These are phyloP conservation scores for Alisma plantagoaquatica DNA, from an alignment of 106 monocot genomes.

Conservation along the genomic window DNA sequence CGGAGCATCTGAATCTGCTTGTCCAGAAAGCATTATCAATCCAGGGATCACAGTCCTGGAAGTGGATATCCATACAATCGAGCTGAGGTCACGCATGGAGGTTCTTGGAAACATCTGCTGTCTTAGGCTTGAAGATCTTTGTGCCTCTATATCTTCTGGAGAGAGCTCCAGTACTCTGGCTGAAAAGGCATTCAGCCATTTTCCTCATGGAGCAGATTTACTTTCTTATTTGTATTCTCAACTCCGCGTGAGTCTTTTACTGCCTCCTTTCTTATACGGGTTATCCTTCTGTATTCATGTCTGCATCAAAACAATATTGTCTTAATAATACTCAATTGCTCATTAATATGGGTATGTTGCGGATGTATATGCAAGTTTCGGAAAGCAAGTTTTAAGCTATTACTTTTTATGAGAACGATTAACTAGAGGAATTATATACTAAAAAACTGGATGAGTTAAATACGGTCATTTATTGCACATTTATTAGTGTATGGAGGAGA, in stretches of 20 bases:
- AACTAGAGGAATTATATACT: no score
- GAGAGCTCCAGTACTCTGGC: conserved; percentile 26
- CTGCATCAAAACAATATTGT: no score
- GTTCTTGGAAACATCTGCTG: conserved; percentile 70
- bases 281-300: no score
- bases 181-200: conserved; percentile 38
- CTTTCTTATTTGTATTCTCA: conserved; percentile 95
- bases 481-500: no score
- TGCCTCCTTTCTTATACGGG: no score
- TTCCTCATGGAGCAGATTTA: conserved; percentile 81
- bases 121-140: conserved; percentile 22
- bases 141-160: conserved; percentile 1
- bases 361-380: no score
- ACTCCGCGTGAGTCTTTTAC: conserved; percentile 84
- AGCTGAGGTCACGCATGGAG: conserved; percentile 63
- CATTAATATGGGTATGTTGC: no score
- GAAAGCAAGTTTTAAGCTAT: no score
- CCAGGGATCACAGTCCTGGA: conserved; percentile 73
- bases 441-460: no score
- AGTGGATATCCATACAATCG: conserved; percentile 71
- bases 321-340: no score
- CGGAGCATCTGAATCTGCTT: conserved; percentile 1
- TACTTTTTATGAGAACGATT: no score
- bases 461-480: no score
- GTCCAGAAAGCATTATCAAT: conserved; percentile 20